Percentiles rank a stretch among this genome's conserved stretches.
phyloP scores from a whole-genome alignment of 2,329 filamentous ascomycete species.

The Penicillium sp. region DNA sequence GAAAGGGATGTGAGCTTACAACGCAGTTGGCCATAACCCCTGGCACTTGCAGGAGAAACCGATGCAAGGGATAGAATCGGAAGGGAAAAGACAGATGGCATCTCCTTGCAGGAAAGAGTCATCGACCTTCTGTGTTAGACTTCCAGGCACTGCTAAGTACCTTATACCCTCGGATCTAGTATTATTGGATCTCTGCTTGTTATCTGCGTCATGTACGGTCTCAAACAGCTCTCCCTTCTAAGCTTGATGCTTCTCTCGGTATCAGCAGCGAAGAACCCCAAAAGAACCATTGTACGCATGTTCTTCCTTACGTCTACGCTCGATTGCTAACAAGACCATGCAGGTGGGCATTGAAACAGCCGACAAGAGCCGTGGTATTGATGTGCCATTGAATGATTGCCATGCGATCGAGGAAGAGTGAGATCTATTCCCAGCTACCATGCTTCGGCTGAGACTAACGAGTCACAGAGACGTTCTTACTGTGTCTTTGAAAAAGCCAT shows the following conservation, averaged over 20 bases:
- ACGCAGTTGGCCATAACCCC: not conserved
- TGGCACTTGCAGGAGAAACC: constrained; percentile 1
- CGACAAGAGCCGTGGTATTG: constrained; percentile 18
- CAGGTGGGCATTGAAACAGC: constrained; percentile 26
- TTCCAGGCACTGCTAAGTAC: not conserved
- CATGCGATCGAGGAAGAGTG: constrained; percentile 25
- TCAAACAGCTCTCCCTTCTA: constrained; percentile 22
- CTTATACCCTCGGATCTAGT: not conserved
- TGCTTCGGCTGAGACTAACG: not conserved
- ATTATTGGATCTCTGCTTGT: not conserved
- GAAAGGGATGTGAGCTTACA: not conserved
- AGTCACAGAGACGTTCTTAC: constrained; percentile 20
- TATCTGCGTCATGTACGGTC: constrained; percentile 19
- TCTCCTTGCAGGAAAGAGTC: not conserved
- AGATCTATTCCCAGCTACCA: constrained; percentile 1
- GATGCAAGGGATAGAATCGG: constrained; percentile 6
- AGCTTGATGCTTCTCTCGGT: constrained; percentile 25
- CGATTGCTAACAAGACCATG: constrained; percentile 1
- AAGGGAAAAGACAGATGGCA: not conserved
- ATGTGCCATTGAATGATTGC: constrained; percentile 25
- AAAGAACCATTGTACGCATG: constrained; percentile 17
- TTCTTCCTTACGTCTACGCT: not conserved
- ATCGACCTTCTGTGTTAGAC: not conserved
- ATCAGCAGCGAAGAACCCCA: constrained; percentile 14
- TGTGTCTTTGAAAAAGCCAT: constrained; percentile 23